Base-by-base conservation (phyloP, 2,329 filamentous ascomycete species). In the Periconia sp. region DNA sequence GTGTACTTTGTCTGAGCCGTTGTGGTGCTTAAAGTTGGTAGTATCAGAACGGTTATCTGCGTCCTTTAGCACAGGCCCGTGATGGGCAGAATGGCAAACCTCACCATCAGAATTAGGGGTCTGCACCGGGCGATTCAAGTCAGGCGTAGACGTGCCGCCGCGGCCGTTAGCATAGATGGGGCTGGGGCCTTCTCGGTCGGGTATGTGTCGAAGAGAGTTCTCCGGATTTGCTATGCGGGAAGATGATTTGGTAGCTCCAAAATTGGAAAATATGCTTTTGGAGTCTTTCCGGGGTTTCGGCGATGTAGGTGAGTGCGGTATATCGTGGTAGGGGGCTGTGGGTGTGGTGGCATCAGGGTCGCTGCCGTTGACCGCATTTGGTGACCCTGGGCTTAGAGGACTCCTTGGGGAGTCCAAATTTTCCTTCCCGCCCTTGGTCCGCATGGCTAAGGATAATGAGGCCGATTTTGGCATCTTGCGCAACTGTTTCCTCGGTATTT, bases 71-170 rank as follows among this genome's bases (percentile, higher is more conserved):
- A 26, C 23, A 21, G 6, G 8, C 15, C 2, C 8, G 25, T 12
- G 32, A n/a, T 26, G 16, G 7, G 16, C 16, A 5, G 2, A 17
- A 18, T n/a, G 16, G 16, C 15, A 21, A 15, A 10, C 17, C 58
- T 46, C 60, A 68, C 65, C 65, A 38, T 69, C 66, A 38, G 63
- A 66, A 35, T 65, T 68, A 12, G 65, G 59, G n/a, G 64, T 68
- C 34, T 64, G 64, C 30, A 69, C 56, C 12, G 66, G 61, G 22
- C 63, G 62, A 48, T 66, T 73, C 40, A 78, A 55, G 42, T 78
- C 74, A 31, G 76, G 74, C 35, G 75, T 76, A 25, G 76, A 78
- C 21, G 73, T 73, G n/a, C 72, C 68, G 40, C 65, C 66, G 41
- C 69, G 71, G 37, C 71, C 66, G 43, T 76, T 62, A 56, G 61